Conservation (phyloP, 805 yeast genomes). For the Cyberlindnera maritima region DNA sequence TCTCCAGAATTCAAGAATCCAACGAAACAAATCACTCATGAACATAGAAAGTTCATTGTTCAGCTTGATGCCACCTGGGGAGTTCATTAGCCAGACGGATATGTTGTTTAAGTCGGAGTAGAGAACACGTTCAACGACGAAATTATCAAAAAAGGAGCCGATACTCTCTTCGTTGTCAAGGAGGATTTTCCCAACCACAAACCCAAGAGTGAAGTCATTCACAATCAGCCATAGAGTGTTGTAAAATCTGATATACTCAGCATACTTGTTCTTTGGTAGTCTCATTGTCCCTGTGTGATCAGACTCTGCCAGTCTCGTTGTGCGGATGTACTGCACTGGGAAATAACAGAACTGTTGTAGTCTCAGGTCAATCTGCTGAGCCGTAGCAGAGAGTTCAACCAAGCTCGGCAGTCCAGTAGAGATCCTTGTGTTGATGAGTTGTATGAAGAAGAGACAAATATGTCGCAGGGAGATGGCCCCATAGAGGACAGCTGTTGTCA, state of each 20-base stretch:
- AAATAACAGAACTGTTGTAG: conserved; percentile 72
- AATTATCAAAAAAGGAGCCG: conserved; percentile 29
- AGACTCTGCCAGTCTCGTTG: conserved; percentile 31
- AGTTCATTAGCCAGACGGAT: conserved; percentile 74
- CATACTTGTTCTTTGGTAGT: conserved; percentile 43
- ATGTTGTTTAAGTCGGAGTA: conserved; percentile 45
- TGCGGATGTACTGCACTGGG: conserved; percentile 72
- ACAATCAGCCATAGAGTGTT: conserved; percentile 85
- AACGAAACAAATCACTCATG: conserved; percentile 79
- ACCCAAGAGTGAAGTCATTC: conserved; percentile 80
- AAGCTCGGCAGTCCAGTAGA: conserved; percentile 26
- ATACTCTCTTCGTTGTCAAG: conserved; percentile 34
- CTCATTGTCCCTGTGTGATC: conserved; percentile 27
- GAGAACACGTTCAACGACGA: conserved; percentile 37
- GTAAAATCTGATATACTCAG: conserved; percentile 74
- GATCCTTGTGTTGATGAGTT: conserved; percentile 30
- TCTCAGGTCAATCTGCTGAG: conserved; percentile 77
- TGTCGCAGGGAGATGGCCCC: conserved; percentile 15
- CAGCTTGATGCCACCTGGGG: conserved; percentile 92
- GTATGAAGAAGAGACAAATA: conserved; percentile 15
- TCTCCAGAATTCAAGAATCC: conserved; percentile 78
- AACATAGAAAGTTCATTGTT: conserved; percentile 83
- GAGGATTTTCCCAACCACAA: conserved; percentile 50
- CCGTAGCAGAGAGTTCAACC: conserved; percentile 53
- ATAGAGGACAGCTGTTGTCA: conserved; percentile 9